Conservation (phyloP, 352 stramenopile species). For the Aphanomyces invadans region DNA sequence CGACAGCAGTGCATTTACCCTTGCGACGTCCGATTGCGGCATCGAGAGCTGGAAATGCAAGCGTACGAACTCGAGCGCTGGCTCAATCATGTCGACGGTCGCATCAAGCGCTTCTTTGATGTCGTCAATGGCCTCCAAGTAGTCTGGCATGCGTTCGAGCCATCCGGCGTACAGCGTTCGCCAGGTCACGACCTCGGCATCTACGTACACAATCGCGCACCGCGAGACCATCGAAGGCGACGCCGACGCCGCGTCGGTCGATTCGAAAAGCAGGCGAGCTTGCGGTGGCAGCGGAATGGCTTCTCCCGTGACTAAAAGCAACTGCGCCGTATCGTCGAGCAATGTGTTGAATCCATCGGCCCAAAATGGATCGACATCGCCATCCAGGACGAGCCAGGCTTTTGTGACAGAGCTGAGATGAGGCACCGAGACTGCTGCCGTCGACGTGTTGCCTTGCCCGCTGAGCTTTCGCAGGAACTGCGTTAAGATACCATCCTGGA, state of each 20-base stretch:
- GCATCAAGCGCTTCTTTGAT: slow-evolving; percentile 38
- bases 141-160: slow-evolving; percentile 31
- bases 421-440: not conserved
- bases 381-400: slow-evolving; percentile 65
- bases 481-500: slow-evolving; percentile 12
- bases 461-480: slow-evolving; percentile 6
- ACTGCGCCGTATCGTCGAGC: not conserved
- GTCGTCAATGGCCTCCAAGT: slow-evolving; percentile 30
- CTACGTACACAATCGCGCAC: slow-evolving; percentile 37
- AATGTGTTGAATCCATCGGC: slow-evolving; percentile 33
- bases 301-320: slow-evolving; percentile 39
- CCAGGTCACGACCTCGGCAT: slow-evolving; percentile 20
- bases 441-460: not conserved
- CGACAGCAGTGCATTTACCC: slow-evolving; percentile 31
- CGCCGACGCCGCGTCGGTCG: slow-evolving; percentile 35
- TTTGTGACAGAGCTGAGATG: slow-evolving; percentile 13
- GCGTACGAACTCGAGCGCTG: slow-evolving; percentile 37
- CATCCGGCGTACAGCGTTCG: slow-evolving; percentile 36
- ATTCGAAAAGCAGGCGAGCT: slow-evolving; percentile 48
- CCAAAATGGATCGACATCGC: slow-evolving; percentile 42
- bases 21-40: not conserved
- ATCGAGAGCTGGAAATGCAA: slow-evolving; percentile 31
- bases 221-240: slow-evolving; percentile 49
- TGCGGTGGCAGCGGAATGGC: slow-evolving; percentile 31
- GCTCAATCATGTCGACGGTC: slow-evolving; percentile 39